A percentile compares a stretch with the other conserved stretches of the same genome.
Conservation (phyloP, 768 basidiomycete genomes). For the Tylopilus sp. region DNA sequence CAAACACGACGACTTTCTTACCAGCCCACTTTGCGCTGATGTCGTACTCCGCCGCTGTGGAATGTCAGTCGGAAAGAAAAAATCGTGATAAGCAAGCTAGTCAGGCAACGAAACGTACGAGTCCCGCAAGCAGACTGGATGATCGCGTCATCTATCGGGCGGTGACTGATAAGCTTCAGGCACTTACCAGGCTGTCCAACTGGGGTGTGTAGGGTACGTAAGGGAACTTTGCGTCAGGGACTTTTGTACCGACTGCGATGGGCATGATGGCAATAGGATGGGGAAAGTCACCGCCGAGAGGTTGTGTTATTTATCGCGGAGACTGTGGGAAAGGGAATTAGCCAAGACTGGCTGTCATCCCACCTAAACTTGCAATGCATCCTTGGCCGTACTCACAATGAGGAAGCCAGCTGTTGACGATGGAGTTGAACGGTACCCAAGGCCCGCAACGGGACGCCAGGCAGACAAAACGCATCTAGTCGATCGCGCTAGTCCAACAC, state of each 20-base stretch:
- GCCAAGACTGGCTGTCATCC: too few relatives aligned
- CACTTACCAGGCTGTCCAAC: conserved; percentile 57
- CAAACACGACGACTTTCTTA: conserved; percentile 77
- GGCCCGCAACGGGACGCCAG: too few relatives aligned
- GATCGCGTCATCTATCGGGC: not conserved
- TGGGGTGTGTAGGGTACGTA: conserved; percentile 61
- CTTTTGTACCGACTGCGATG: conserved; percentile 50
- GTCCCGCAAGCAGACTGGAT: conserved; percentile 57
- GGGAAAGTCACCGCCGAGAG: not conserved
- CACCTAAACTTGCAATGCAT: too few relatives aligned
- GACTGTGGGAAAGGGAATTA: not conserved
- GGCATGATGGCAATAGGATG: conserved; percentile 6
- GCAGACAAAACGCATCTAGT: too few relatives aligned
- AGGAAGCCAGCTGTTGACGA: too few relatives aligned
- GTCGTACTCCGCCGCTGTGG: conserved; percentile 47
- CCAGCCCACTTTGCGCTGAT: conserved; percentile 66
- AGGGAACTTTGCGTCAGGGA: conserved; percentile 44
- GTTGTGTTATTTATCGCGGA: too few relatives aligned
- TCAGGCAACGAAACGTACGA: conserved; percentile 46
- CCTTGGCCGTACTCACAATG: too few relatives aligned
- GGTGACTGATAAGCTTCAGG: conserved; percentile 2
- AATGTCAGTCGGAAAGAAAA: too few relatives aligned
- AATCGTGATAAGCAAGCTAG: not conserved
- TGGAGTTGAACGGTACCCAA: too few relatives aligned
- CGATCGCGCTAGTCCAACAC: too few relatives aligned